Conservation (phyloP, 2,329 filamentous ascomycete genomes). For the Grosmannia serpens region DNA sequence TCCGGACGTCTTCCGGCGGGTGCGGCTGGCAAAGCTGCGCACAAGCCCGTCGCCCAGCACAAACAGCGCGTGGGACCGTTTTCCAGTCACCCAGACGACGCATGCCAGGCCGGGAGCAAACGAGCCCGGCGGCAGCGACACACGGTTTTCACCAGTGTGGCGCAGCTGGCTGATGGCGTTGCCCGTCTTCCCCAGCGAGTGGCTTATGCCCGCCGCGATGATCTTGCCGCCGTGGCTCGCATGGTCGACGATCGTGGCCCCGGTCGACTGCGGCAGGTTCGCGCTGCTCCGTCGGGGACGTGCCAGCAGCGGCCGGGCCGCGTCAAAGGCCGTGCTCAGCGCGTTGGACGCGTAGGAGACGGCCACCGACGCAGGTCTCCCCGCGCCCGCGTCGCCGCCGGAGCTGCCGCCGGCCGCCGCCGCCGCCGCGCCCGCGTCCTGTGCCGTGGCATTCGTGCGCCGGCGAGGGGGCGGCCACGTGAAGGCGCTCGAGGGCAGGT, state of each 20-base stretch:
- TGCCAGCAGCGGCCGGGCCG: conserved; percentile 48
- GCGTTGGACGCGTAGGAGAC: conserved; percentile 61
- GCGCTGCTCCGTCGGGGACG: conserved; percentile 42
- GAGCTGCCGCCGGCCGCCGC: background rate
- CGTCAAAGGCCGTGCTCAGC: conserved; percentile 58
- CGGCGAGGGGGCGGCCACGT: conserved; percentile 71
- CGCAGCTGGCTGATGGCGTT: conserved; percentile 58
- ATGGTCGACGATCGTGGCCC: conserved; percentile 41
- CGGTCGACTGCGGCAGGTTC: conserved; percentile 26
- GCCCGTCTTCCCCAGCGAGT: conserved; percentile 63
- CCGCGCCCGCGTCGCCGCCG: conserved; percentile 30
- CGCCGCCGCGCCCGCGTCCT: conserved; percentile 31
- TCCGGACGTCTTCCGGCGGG: conserved; percentile 41
- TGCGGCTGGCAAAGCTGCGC: conserved; percentile 51
- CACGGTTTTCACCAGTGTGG: conserved; percentile 64
- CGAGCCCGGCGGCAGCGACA: conserved; percentile 52
- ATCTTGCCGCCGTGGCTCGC: conserved; percentile 61
- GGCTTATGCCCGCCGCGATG: conserved; percentile 61
- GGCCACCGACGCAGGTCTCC: conserved; percentile 28
- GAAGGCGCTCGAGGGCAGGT: conserved; percentile 72
- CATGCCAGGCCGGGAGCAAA: conserved; percentile 44
- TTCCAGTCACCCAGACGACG: conserved; percentile 53
- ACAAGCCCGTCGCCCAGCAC: conserved; percentile 55
- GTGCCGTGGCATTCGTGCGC: conserved; percentile 24
- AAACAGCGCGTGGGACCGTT: conserved; percentile 50